Evolutionary conservation across 495 filamentous ascomycete species (phyloP), one percentile per base, ranked within the genome.

Genomic region (Lichenothelia convexa): DNA sequence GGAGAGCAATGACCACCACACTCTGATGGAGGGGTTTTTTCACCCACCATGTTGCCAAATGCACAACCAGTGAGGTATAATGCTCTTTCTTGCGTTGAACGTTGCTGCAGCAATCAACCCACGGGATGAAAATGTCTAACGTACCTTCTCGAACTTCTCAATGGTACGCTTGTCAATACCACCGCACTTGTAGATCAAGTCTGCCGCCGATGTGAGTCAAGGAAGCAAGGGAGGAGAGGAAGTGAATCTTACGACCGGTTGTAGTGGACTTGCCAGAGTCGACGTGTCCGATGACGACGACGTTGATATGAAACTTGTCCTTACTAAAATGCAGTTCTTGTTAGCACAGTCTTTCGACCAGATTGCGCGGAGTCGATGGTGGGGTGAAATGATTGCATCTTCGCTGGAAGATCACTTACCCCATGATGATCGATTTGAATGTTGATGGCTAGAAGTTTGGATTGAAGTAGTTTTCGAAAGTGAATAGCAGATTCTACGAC

Each of bases 131-230:
- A n/a, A n/a, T n/a, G 27, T 40, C 33, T 9, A 30, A 57, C 74
- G 63, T 57, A 87, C 81, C 81, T 97, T 97, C 84, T 97, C 89
- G 73, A 97, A 97, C 79, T 97, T 97, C 79, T 97, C 91, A 59
- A 97, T 97, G 60, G 91, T 95, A 87, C 89, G 89, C 72, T 83
- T 80, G 79, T 97, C 89, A 57, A 97, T 97, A 79, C 89, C 89
- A 78, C 89, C 89, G 70, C 89, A 97, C 51, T 97, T 93, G 83
- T 97, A 97, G 79, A 95, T 97, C 70, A 95, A 71, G 67, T 95
- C 89, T 48, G 48, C 38, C 21, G 8, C 36, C 20, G 43, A 35
- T 56, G 55, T 59, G 44, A 61, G 56, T 36, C 24, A 20, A 35
- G 34, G 33, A 24, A 26, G 21, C 60, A 45, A 56, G 44, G 38